Evolutionary conservation across 2,329 filamentous ascomycete genomes (phyloP).

Genomic region (Exophiala bonariae): DNA sequence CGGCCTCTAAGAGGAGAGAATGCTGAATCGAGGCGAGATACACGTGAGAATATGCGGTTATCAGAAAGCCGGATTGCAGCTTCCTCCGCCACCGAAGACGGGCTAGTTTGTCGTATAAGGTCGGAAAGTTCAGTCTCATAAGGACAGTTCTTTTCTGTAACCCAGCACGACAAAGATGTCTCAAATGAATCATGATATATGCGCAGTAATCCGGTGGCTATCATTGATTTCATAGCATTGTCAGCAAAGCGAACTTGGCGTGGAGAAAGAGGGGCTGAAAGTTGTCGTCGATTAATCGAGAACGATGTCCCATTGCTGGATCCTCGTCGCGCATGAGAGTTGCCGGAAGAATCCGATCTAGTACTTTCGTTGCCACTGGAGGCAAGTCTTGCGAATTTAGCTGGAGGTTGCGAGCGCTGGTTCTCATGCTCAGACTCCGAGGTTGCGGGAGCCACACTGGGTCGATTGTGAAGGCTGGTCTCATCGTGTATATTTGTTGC

Average conservation of each 20-base stretch:
- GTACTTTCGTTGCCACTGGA: no score
- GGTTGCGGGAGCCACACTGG: constrained; percentile 4
- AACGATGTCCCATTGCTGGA: constrained; percentile 5
- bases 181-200: constrained; percentile 26
- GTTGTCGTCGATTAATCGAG: not conserved
- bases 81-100: constrained; percentile 40
- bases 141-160: constrained; percentile 28
- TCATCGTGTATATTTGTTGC: constrained; percentile 1
- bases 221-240: constrained; percentile 37
- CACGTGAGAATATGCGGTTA: constrained; percentile 46
- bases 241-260: constrained; percentile 32
- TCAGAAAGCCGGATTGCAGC: constrained; percentile 45
- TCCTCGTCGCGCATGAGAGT: not conserved
- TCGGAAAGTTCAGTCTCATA: constrained; percentile 32
- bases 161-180: constrained; percentile 22
- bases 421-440: constrained; percentile 4
- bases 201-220: constrained; percentile 31
- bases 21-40: constrained; percentile 42
- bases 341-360: not conserved
- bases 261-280: constrained; percentile 5
- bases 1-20: constrained; percentile 39
- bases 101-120: constrained; percentile 31
- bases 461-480: not conserved
- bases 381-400: no score
- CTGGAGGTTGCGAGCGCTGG: no score